Percentiles rank a stretch among this genome's conserved stretches.
Evolutionary conservation across 148 eudicot genomes (phyloP).

Genomic region (Cornus controversa): DNA sequence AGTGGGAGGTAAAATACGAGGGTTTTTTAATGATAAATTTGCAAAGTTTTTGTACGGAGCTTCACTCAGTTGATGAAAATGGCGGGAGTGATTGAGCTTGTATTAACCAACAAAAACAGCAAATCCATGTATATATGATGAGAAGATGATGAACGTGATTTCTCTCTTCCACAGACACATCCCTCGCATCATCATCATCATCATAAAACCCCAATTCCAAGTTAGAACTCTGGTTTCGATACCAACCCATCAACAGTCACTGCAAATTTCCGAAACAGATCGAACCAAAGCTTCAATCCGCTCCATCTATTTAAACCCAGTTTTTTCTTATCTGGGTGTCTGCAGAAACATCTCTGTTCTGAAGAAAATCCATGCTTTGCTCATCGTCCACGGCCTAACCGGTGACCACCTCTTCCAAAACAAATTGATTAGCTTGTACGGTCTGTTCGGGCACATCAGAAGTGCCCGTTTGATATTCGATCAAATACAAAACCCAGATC

Average conservation of each 20-base stretch:
- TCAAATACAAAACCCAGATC: slow-evolving; percentile 53
- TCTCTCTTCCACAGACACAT: slow-evolving; percentile 4
- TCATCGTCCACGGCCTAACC: slow-evolving; percentile 49
- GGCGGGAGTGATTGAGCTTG: neutral
- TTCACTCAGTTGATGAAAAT: no score
- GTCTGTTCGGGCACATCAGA: slow-evolving; percentile 37
- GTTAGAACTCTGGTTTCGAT: slow-evolving; percentile 20
- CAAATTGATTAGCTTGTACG: slow-evolving; percentile 60
- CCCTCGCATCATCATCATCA: slow-evolving; percentile 2
- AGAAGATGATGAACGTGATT: slow-evolving; percentile 11
- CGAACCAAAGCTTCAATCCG: slow-evolving; percentile 23
- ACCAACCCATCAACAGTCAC: slow-evolving; percentile 17
- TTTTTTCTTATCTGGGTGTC: slow-evolving; percentile 40
- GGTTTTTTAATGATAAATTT: no score
- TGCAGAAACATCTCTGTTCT: slow-evolving; percentile 45
- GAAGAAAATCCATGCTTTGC: slow-evolving; percentile 51
- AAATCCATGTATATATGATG: neutral
- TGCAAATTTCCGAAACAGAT: slow-evolving; percentile 2
- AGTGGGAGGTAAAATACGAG: no score
- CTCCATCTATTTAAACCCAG: slow-evolving; percentile 49
- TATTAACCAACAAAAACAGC: neutral
- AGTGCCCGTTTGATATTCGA: slow-evolving; percentile 63
- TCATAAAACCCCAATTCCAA: slow-evolving; percentile 2
- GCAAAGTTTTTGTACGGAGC: no score
- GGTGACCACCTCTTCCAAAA: slow-evolving; percentile 42